These are phyloP conservation scores for Waitea zeae DNA, from an alignment of 1,284 basidiomycete genomes.

Conservation along the genomic window DNA sequence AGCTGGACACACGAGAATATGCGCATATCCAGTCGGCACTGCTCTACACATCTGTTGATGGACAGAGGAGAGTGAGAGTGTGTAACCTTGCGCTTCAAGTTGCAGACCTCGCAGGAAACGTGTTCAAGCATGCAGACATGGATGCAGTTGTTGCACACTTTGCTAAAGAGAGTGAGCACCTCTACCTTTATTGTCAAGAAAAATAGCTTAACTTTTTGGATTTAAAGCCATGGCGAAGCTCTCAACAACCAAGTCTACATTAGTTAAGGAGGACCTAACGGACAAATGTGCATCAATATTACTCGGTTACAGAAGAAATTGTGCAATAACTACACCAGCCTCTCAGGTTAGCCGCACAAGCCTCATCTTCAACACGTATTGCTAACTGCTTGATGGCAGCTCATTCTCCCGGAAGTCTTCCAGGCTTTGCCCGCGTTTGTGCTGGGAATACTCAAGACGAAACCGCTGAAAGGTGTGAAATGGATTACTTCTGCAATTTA, in stretches of 20 bases:
- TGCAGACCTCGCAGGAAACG: slow-evolving; percentile 73
- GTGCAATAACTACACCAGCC: slow-evolving; percentile 67
- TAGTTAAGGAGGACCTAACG: slow-evolving; percentile 74
- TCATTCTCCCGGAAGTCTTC: slow-evolving; percentile 92
- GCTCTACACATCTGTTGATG: slow-evolving; percentile 70
- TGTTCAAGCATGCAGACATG: slow-evolving; percentile 88
- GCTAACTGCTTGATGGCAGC: slow-evolving; percentile 20
- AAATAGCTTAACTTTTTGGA: slow-evolving; percentile 1
- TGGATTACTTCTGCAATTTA: neutral
- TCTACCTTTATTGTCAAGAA: neutral
- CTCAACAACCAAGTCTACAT: slow-evolving; percentile 42
- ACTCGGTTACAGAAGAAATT: slow-evolving; percentile 81
- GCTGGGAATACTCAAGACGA: slow-evolving; percentile 78
- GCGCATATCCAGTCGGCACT: slow-evolving; percentile 85
- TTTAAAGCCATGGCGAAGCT: slow-evolving; percentile 52
- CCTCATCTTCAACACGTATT: neutral
- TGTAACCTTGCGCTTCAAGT: slow-evolving; percentile 78
- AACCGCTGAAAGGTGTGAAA: slow-evolving; percentile 71
- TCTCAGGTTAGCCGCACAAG: slow-evolving; percentile 62
- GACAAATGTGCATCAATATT: slow-evolving; percentile 77
- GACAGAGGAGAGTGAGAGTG: slow-evolving; percentile 74
- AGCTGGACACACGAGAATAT: slow-evolving; percentile 61
- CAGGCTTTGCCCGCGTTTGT: slow-evolving; percentile 77
- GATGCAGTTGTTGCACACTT: slow-evolving; percentile 69
- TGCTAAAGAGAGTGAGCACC: slow-evolving; percentile 57